These are phyloP conservation scores for Naganishia antarctica DNA, from an alignment of 768 basidiomycete genomes.

Conservation along the genomic window DNA sequence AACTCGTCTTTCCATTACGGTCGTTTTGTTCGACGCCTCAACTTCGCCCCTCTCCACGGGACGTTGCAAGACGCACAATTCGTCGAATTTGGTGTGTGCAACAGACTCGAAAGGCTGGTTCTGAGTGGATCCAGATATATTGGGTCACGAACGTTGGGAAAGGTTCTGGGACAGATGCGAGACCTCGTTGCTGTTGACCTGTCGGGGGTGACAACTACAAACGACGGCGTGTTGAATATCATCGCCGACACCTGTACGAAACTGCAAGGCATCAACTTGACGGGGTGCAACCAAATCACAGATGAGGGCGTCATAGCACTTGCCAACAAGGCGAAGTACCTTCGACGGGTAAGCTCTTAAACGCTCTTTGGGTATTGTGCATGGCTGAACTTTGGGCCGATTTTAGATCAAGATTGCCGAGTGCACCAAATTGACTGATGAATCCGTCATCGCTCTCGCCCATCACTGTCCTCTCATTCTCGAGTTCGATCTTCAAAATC, in stretches of 20 bases:
- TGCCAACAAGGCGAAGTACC: constrained; percentile 65
- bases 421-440: constrained; percentile 18
- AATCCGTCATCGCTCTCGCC: constrained; percentile 45
- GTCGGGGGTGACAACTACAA: constrained; percentile 63
- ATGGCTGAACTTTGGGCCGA: not conserved
- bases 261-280: constrained; percentile 87
- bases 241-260: constrained; percentile 66
- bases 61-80: constrained; percentile 72
- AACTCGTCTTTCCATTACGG: constrained; percentile 81
- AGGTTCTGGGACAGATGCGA: constrained; percentile 65
- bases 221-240: constrained; percentile 66
- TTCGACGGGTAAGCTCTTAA: constrained; percentile 59
- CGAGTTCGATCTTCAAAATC: constrained; percentile 87
- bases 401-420: constrained; percentile 15
- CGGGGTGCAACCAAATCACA: constrained; percentile 72
- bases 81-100: constrained; percentile 65
- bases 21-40: constrained; percentile 81
- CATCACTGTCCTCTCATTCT: constrained; percentile 62
- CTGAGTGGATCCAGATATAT: constrained; percentile 72
- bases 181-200: constrained; percentile 82
- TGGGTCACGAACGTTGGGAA: constrained; percentile 60
- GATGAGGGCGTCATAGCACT: constrained; percentile 72
- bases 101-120: constrained; percentile 79
- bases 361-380: not conserved
- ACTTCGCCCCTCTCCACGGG: constrained; percentile 68